Conservation (phyloP, 371 early-diverging fungal species). For the Zychaea mexicana region DNA sequence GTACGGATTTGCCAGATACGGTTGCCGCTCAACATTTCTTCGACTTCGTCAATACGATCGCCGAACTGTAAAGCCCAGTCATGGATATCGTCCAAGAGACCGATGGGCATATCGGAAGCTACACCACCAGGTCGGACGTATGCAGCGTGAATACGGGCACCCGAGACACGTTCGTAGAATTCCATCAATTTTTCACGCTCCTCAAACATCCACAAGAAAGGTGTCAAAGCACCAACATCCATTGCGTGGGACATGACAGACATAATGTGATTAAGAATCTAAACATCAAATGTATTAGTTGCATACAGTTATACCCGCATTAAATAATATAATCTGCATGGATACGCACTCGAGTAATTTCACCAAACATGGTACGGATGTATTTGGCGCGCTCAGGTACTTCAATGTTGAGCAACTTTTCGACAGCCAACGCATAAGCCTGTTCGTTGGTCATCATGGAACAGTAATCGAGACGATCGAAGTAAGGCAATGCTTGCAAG, state of each 20-base stretch:
- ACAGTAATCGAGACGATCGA: conserved; percentile 98
- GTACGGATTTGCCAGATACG: conserved; percentile 95
- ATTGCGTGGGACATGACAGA: conserved; percentile 94
- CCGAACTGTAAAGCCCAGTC: conserved; percentile 90
- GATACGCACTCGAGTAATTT: conserved; percentile 93
- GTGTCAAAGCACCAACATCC: conserved; percentile 97
- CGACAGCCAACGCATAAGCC: conserved; percentile 94
- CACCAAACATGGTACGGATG: conserved; percentile 96
- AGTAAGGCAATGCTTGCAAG: conserved; percentile 96
- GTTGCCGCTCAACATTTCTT: conserved; percentile 91
- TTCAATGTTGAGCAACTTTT: conserved; percentile 97
- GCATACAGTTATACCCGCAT: too few relatives aligned
- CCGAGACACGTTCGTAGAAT: conserved; percentile 98
- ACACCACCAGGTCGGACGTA: conserved; percentile 98
- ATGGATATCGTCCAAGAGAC: conserved; percentile 94
- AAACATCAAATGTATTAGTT: background rate
- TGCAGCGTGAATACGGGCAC: conserved; percentile 97
- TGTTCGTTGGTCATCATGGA: conserved; percentile 98
- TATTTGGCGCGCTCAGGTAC: conserved; percentile 94
- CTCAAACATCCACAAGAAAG: conserved; percentile 98
- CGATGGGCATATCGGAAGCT: conserved; percentile 89
- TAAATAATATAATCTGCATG: too few relatives aligned
- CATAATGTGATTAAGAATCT: conserved; percentile 89
- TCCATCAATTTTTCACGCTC: conserved; percentile 98
- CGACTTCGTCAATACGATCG: conserved; percentile 91